Evolutionary conservation across 495 filamentous ascomycete genomes (phyloP).

Genomic region (Penicilliopsis zonata): DNA sequence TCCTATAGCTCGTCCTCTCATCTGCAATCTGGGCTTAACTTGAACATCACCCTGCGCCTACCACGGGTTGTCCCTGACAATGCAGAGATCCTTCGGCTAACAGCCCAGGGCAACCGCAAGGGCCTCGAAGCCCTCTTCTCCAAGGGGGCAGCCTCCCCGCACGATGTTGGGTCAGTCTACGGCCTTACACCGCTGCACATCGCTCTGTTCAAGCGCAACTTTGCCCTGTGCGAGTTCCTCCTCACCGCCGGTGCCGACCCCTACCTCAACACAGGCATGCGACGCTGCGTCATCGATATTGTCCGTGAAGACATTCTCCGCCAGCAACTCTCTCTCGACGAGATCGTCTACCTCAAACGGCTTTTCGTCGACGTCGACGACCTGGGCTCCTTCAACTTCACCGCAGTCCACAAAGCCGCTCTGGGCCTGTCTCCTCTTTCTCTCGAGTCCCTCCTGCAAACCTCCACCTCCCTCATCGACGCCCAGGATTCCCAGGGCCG

Average conservation of each 20-base stretch:
- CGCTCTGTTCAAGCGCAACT: background rate
- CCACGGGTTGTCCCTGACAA: background rate
- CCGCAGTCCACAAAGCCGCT: background rate
- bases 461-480: background rate
- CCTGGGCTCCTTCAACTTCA: background rate
- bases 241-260: background rate
- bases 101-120: background rate
- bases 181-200: background rate
- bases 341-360: background rate
- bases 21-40: background rate
- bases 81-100: background rate
- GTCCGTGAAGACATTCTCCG: background rate
- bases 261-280: background rate
- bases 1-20: background rate
- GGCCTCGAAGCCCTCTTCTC: background rate
- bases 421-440: background rate
- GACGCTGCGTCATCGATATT: background rate
- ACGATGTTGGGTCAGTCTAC: background rate
- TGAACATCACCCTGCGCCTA: background rate
- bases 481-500: background rate
- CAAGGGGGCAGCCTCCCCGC: background rate
- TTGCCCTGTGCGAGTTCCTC: background rate
- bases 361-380: background rate
- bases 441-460: background rate
- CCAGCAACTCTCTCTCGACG: background rate